Percentiles rank a stretch among this genome's conserved stretches.
These are phyloP conservation scores for Miamiensis avidus DNA, from an alignment of 169 alveolate species.

Conservation along the genomic window DNA sequence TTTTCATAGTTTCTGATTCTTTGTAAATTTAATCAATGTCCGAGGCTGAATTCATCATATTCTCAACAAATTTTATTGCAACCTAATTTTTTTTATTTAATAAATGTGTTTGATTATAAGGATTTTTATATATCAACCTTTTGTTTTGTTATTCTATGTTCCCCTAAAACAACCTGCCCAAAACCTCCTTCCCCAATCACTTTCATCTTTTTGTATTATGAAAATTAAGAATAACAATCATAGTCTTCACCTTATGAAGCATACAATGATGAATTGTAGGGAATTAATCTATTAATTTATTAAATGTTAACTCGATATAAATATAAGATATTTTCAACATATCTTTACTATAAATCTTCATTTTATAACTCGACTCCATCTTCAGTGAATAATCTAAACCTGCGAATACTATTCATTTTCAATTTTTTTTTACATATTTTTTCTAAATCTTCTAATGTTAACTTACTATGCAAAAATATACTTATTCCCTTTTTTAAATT, in stretches of 20 bases:
- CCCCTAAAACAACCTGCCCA: conserved; percentile 59
- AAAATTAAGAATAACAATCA: conserved; percentile 21
- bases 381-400: conserved; percentile 36
- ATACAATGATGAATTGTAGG: conserved; percentile 21
- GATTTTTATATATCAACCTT: neutral
- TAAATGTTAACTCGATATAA: too few relatives aligned
- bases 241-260: conserved; percentile 45
- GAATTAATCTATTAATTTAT: neutral
- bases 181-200: conserved; percentile 77
- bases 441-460: neutral
- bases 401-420: too few relatives aligned
- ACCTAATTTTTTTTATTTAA: neutral
- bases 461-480: too few relatives aligned
- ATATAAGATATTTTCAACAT: neutral
- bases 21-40: conserved; percentile 63
- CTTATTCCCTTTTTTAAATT: neutral
- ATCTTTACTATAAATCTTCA: conserved; percentile 34
- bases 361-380: conserved; percentile 51
- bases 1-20: conserved; percentile 67
- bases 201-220: conserved; percentile 52
- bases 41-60: conserved; percentile 44
- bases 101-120: neutral
- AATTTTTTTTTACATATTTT: neutral
- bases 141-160: conserved; percentile 50
- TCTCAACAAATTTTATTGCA: conserved; percentile 62